Evolutionary conservation across 2,329 filamentous ascomycete genomes (phyloP), one percentile per base, ranked within the genome.

Genomic region (Eutypa lata): DNA sequence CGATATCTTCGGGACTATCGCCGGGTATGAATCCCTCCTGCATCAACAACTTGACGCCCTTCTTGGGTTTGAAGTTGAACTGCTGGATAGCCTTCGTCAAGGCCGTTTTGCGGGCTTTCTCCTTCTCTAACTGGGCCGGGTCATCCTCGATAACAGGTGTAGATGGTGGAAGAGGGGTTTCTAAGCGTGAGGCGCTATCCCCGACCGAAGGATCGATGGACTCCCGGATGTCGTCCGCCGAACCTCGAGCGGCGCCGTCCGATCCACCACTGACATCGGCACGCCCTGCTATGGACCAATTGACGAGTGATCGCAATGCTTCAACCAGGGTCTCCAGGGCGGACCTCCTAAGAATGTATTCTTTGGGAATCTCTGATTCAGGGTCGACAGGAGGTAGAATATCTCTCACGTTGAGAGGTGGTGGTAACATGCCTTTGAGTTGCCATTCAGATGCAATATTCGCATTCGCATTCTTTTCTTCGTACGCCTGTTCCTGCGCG

Each of bases 61-160:
- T 85, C 71, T 99, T 99, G 0, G 95, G 91, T 70, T 99, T 99
- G 77, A 93, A 97, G 69, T 99, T 99, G 79, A 99, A 99, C 57
- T 91, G 88, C 48, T 87, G 85, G 51, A 97, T 88, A 2, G 89
- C 93, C 62, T 96, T 94, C 49, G 87, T 89, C 55, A 97, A 75
- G 0, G 94, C 94, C 7, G 91, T 97, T 74, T 99, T 99, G 57
- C 88, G 83, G 55, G 92, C 90, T 73, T 97, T 97, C 52, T 92
- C 91, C 70, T 89, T 95, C 65, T 97, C 94, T n/a, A 99, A 77
- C 63, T 97, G 88, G 57, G 86, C 91, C 0, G 93, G 93, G 64
- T 99, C 94, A 65, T 99, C 95, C 53, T 97, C 91, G 3, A 84
- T 72, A 2, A 86, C 74, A 19, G 85, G 88, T 0, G 89, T 91